Evolutionary conservation across 2,329 filamentous ascomycete genomes (phyloP).

Genomic region (Aspergillus oerlinghausenensis): DNA sequence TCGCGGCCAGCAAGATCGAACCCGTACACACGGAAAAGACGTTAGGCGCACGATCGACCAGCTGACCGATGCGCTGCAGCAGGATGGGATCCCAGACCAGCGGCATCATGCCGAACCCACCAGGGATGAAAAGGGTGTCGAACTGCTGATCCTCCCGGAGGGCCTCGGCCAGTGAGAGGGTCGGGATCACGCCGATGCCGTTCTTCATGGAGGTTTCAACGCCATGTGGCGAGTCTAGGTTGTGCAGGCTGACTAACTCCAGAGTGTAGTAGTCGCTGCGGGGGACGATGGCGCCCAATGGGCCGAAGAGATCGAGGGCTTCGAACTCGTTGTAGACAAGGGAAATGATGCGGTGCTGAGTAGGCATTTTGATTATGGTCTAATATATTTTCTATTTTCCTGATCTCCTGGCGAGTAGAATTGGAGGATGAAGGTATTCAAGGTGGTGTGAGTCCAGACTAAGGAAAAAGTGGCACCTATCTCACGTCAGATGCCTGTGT

Average conservation of each 20-base stretch:
- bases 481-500: not conserved
- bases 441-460: not conserved
- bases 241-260: constrained; percentile 25
- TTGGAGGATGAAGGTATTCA: not conserved
- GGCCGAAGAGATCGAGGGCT: constrained; percentile 43
- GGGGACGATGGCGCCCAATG: constrained; percentile 40
- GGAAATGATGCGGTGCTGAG: constrained; percentile 1
- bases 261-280: constrained; percentile 19
- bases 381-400: too few relatives aligned
- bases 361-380: not conserved
- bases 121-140: constrained; percentile 63
- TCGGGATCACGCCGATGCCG: constrained; percentile 38
- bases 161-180: constrained; percentile 52
- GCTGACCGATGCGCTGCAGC: constrained; percentile 22
- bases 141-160: constrained; percentile 48
- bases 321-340: constrained; percentile 42
- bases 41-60: constrained; percentile 42
- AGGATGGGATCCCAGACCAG: constrained; percentile 14
- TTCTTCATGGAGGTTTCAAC: constrained; percentile 19
- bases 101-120: constrained; percentile 49
- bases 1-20: constrained; percentile 52
- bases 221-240: constrained; percentile 27
- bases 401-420: too few relatives aligned
- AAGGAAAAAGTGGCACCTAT: not conserved
- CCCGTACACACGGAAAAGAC: constrained; percentile 66